Base-by-base conservation (phyloP, 495 filamentous ascomycete genomes). In the Friedmanniomyces endolithicus region DNA sequence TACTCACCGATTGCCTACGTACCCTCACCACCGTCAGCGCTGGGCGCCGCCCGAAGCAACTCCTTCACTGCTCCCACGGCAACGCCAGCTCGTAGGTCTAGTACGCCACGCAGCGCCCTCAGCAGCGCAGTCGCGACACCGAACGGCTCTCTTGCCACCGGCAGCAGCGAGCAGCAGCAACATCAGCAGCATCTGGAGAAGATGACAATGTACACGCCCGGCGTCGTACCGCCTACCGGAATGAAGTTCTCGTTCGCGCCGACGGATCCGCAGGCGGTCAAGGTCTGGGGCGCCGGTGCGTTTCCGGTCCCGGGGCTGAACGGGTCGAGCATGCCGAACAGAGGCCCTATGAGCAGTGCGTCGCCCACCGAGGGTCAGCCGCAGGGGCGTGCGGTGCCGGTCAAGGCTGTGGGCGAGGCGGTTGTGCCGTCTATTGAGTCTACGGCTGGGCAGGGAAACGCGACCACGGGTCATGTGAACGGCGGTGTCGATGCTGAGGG, bases 241-340 rank as follows among this genome's bases (percentile, higher is more conserved):
- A 56, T 60, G 53, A 60, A 57, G 37, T 60, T 60, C 41, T 60
- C 58, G 6, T 57, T 60, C 57, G 27, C 52, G 27, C 48, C 53
- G 27, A 35, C 25, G 1, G 55, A 48, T 31, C 29, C 46, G 6
- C 47, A 50, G 12, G 53, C 53, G 20, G 6, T 47, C 1, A 20
- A 52, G 19, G 47, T 52, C 14, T 60, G 34, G 12, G 57, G 52
- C 33, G 3, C 52, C 1, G 8, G 55, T 9, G 53, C 53, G 1
- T 60, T 60, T 34, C 57, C 57, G 7, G 17, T 20, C 1, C 2
- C 2, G 1, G 22, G 11, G 19, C 39, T 24, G 11, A 43, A 27
- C 6, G 51, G 41, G 6, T 19, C 48, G 14, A 54, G 47, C 25
- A 31, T 59, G 0, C 50, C 57, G 14, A 59, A 59, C 24, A 23